phyloP scores from a whole-genome alignment of 805 yeast genomes.

The Candida gorgasii region DNA sequence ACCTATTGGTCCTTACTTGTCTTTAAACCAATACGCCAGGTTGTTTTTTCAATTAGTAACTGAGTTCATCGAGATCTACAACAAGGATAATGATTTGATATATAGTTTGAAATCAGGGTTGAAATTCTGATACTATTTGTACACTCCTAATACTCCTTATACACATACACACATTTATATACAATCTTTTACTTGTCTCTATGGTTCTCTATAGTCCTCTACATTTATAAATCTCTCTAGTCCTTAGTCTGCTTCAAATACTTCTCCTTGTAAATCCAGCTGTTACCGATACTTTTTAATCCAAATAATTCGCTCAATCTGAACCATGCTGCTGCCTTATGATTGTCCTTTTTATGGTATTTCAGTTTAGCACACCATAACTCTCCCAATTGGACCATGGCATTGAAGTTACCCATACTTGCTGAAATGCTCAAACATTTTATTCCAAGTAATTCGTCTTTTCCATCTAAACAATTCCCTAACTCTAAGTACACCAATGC shows the following conservation, averaged over 20 bases:
- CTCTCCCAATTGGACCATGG: slow-evolving; percentile 69
- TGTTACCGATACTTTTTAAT: slow-evolving; percentile 60
- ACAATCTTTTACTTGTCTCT: too few species aligned
- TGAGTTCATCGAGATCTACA: slow-evolving; percentile 32
- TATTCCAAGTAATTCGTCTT: slow-evolving; percentile 59
- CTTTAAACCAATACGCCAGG: slow-evolving; percentile 32
- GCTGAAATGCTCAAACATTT: slow-evolving; percentile 64
- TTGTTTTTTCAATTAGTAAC: slow-evolving; percentile 29
- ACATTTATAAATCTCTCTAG: not conserved
- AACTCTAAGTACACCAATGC: slow-evolving; percentile 60
- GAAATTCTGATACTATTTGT: too few species aligned
- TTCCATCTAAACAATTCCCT: slow-evolving; percentile 59
- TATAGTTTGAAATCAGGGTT: slow-evolving; percentile 21
- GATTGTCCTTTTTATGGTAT: slow-evolving; percentile 55
- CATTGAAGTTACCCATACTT: slow-evolving; percentile 63
- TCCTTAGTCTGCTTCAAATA: slow-evolving; percentile 41
- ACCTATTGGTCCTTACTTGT: slow-evolving; percentile 36
- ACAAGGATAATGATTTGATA: slow-evolving; percentile 15
- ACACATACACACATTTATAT: too few species aligned
- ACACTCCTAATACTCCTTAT: too few species aligned
- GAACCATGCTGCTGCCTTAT: slow-evolving; percentile 69
- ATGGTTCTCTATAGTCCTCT: too few species aligned
- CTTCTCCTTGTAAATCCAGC: slow-evolving; percentile 76
- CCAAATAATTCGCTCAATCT: slow-evolving; percentile 66
- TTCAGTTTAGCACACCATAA: slow-evolving; percentile 63